Base-by-base conservation (phyloP, 2,329 filamentous ascomycete species). In the Bipolaris cookei region DNA sequence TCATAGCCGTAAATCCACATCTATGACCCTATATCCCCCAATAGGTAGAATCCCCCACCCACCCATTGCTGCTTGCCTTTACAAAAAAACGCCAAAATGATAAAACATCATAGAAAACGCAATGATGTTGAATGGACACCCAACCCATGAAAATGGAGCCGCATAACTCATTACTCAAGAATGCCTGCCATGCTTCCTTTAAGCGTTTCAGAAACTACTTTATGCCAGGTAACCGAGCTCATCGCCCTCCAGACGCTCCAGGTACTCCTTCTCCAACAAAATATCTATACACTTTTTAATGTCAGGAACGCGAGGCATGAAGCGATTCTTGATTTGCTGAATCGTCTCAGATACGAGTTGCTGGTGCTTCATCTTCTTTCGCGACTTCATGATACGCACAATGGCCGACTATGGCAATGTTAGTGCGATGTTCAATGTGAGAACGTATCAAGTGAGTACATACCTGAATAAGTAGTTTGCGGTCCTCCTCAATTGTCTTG, bases 211-310 rank as follows among this genome's bases (percentile, higher is more conserved):
- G 35, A 38, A 34, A 11, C 21, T 23, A 30, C 28, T 13, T 51
- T 86, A 97, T 69, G 94, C 94, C 64, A 98, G 87, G 77, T 98
- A 98, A 55, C 94, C 92, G 59, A 99, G 85, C 74, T 97, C 92
- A 72, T 98, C 95, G 52, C 91, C 92, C 45, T 98, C 95, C 56
- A 98, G 81, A 55, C 95, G 91, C 82, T 99, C 95, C 46, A 99
- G 86, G 72, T 99, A 99, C 78, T 99, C 95, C 83, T 99, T 99
- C 83, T 99, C 95, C 64, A 99, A 88, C 38, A 99, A 84, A 64
- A 97, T 97, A 79, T 99, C 95, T 76, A 99, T 98, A 78, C 95
- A 97, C 82, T 98, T 99, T 83, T 99, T 99, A 85, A 99, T 99
- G 69, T 99, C 95, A 14, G 87, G 84, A 28, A 99, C 86, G 80